Percentiles rank a stretch among this genome's conserved stretches.
Conservation (phyloP, 176 grass and related monocot genomes). For the Ensete glaucum region DNA sequence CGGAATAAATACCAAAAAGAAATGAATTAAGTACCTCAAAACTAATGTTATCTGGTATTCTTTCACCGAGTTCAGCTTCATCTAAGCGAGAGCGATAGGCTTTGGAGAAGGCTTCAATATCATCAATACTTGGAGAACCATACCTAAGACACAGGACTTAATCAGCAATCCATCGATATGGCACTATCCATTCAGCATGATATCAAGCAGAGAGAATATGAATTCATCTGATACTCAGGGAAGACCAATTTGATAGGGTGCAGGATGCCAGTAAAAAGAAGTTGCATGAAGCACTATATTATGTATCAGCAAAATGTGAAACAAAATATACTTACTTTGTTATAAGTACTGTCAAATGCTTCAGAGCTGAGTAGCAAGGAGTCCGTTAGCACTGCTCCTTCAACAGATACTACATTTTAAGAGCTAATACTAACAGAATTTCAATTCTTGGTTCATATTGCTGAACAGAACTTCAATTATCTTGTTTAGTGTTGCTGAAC, state of each 20-base stretch:
- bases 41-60: conserved; percentile 57
- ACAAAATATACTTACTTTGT: too few species aligned
- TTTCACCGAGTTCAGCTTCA: conserved; percentile 50
- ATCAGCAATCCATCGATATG: conserved; percentile 13
- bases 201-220: too few species aligned
- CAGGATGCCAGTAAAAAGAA: too few species aligned
- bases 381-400: not conserved
- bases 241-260: too few species aligned
- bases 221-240: not conserved
- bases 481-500: too few species aligned
- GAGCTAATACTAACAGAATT: not conserved
- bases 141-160: conserved; percentile 27
- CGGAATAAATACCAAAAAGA: not conserved
- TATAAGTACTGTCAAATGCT: too few species aligned
- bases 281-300: too few species aligned
- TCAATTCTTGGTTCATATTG: not conserved
- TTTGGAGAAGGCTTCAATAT: conserved; percentile 79
- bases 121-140: conserved; percentile 84
- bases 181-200: too few species aligned
- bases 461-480: not conserved
- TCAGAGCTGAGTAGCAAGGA: not conserved
- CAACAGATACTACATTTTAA: not conserved
- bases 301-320: too few species aligned
- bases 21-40: conserved; percentile 52
- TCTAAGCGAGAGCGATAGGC: conserved; percentile 66